Evolutionary conservation across 257 asterid species (phyloP), one percentile per base, ranked within the genome.

Genomic region (Perilla frutescens): DNA sequence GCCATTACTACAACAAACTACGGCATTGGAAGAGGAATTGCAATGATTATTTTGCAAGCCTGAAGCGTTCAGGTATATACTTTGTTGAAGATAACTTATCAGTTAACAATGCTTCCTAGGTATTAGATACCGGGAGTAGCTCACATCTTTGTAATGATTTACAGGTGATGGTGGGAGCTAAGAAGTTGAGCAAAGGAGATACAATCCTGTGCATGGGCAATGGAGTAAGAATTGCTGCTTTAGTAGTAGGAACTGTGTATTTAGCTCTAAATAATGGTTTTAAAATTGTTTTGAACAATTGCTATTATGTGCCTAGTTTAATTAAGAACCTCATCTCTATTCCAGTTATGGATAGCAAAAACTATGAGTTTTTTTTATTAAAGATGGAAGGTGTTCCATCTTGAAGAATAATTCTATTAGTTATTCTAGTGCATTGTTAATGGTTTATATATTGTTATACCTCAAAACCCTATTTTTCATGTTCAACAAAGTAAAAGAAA

Each of bases 1-100:
- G 61, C 3, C 36, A 55, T 20, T 55, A 7, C 37, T 59, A 26
- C 9, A 8, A 59, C 10, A 32, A 59, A 12, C 44, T 44, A 0
- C 45, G 64, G 13, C 43, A 59, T 10, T 59, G 44, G 64, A 58
- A 58, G 26, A 58, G 44, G 64, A 34, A 58, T 13, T 58, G 64
- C 64, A 58, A 58, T 45, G 26, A 59, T 3, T 29, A 29, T 29
- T 7, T 59, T 59, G 44, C 64, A 4, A 59, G 44, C 20, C 44
- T 59, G 41, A 12, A 55, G 12, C 26, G 26, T 20, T 20, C 26
- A 20, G 26, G 26, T 20, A 20, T 20, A 20, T 20, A 20, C 26
- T 20, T 20, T 20, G 26, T 20, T 20, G 26, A 20, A 20, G 26
- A 0, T 20, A 20, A 20, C 26, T 20, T 20, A 20, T 20, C 4